Conservation (phyloP, 2,329 filamentous ascomycete species). For the Triangularia setosa region DNA sequence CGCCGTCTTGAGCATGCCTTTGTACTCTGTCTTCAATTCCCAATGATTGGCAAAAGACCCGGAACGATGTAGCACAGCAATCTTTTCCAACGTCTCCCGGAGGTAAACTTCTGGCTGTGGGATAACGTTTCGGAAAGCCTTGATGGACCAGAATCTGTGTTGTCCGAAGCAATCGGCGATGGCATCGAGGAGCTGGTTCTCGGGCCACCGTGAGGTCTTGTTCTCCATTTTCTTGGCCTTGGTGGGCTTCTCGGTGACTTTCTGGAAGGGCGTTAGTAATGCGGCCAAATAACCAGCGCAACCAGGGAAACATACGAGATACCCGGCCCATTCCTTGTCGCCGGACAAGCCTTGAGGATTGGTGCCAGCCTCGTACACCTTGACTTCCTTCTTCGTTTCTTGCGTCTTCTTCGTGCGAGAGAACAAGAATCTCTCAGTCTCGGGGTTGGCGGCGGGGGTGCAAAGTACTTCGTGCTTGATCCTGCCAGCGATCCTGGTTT, state of each 20-base stretch:
- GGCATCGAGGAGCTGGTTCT: constrained; percentile 80
- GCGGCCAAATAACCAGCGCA: neutral
- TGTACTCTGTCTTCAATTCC: constrained; percentile 70
- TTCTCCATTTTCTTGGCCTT: constrained; percentile 65
- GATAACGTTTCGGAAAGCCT: constrained; percentile 70
- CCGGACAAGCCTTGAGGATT: constrained; percentile 14
- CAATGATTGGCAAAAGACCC: constrained; percentile 84
- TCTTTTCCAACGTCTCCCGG: constrained; percentile 75
- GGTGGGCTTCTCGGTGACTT: constrained; percentile 45
- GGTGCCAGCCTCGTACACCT: constrained; percentile 39
- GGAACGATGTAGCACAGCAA: constrained; percentile 77
- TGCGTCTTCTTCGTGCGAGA: constrained; percentile 56
- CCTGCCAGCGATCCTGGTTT: constrained; percentile 69
- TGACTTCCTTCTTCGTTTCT: constrained; percentile 54
- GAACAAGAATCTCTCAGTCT: constrained; percentile 61
- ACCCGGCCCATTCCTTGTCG: constrained; percentile 44
- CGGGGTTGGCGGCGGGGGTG: constrained; percentile 66
- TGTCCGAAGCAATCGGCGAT: constrained; percentile 80
- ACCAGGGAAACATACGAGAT: constrained; percentile 50
- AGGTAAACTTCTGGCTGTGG: constrained; percentile 92
- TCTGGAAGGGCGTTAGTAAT: constrained; percentile 38
- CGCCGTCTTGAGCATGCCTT: constrained; percentile 26
- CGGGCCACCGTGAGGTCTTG: constrained; percentile 86
- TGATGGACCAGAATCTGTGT: constrained; percentile 93
- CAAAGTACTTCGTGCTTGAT: constrained; percentile 74